Percentiles rank a stretch among this genome's conserved stretches.
Evolutionary conservation across 768 basidiomycete species (phyloP).

Genomic region (Amanita thiersii): DNA sequence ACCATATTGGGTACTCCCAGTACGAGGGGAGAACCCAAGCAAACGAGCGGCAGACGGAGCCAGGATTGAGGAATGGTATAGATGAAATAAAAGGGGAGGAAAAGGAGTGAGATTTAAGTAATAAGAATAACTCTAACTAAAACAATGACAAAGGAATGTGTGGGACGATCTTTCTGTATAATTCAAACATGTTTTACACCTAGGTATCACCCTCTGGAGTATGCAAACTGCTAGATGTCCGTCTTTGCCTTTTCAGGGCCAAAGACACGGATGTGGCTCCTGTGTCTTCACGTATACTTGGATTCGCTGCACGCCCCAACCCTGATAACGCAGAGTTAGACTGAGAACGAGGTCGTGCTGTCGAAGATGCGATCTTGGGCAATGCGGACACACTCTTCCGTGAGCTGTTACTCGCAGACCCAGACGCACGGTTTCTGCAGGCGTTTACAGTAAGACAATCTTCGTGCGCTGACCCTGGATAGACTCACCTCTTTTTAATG

Average conservation of each 20-base stretch:
- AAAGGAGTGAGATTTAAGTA: background rate
- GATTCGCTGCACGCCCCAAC: slow-evolving; percentile 31
- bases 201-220: slow-evolving; percentile 27
- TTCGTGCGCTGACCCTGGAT: background rate
- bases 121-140: background rate
- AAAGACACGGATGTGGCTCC: slow-evolving; percentile 16
- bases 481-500: slow-evolving; percentile 83
- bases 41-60: slow-evolving; percentile 55
- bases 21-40: slow-evolving; percentile 37
- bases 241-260: slow-evolving; percentile 71
- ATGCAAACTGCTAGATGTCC: slow-evolving; percentile 57
- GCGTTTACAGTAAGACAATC: slow-evolving; percentile 3
- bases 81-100: background rate
- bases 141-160: background rate
- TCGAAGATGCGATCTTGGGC: slow-evolving; percentile 71
- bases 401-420: slow-evolving; percentile 54
- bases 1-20: slow-evolving; percentile 23
- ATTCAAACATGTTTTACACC: slow-evolving; percentile 8
- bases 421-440: slow-evolving; percentile 73
- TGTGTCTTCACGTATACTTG: slow-evolving; percentile 16
- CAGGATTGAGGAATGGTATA: slow-evolving; percentile 32
- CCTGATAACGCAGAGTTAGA: slow-evolving; percentile 49
- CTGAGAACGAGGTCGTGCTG: slow-evolving; percentile 66
- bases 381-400: slow-evolving; percentile 56
- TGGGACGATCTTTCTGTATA: too few species aligned